Base-by-base conservation (phyloP, 306 rosid species). In the Casuarina cunninghamiana region DNA sequence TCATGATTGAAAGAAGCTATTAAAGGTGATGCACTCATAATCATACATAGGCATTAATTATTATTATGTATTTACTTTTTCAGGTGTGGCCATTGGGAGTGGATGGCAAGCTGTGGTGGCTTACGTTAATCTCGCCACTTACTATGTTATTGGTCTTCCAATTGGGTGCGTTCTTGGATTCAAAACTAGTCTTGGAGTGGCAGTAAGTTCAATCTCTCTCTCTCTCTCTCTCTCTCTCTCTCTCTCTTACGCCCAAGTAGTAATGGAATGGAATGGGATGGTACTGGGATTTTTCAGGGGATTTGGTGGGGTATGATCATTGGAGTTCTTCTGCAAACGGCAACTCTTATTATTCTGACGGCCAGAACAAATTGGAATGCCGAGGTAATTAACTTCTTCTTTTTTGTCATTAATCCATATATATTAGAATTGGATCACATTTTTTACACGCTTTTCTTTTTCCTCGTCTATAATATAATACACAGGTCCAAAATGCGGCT, bases 31-130 rank as follows among this genome's bases (percentile, higher is more conserved):
- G 32, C 32, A 1, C 32, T 26, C 32, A 26, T 26, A 11, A 49
- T 15, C 6, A 21, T 41, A 13, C 46, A 15, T 2, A 5, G 10
- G 42, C 32, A 26, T 26, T 43, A 55, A 63, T 39, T 65, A 6
- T 46, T 12, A 58, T 26, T 55, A 17, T n/a, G 50, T 9, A 57
- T 21, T 7, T 49, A 21, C 16, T 5, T 62, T 26, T 69, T 74
- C 73, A 91, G 97, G 91, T 11, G 94, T 89, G 72, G 97, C 97
- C 63, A 85, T 91, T 88, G 97, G 94, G 76, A 89, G 91, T 75
- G 94, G 94, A 83, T 89, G 97, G 97, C 97, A 91, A 85, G 91
- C 61, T 37, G 74, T 88, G 19, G 92, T 91, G 42, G 94, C 92
- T 69, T 91, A 91, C 80, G 92, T 91, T 19, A 91, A 91, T 81